Base-by-base conservation (phyloP, 768 basidiomycete species). In the Macrolepiota dolichaula region DNA sequence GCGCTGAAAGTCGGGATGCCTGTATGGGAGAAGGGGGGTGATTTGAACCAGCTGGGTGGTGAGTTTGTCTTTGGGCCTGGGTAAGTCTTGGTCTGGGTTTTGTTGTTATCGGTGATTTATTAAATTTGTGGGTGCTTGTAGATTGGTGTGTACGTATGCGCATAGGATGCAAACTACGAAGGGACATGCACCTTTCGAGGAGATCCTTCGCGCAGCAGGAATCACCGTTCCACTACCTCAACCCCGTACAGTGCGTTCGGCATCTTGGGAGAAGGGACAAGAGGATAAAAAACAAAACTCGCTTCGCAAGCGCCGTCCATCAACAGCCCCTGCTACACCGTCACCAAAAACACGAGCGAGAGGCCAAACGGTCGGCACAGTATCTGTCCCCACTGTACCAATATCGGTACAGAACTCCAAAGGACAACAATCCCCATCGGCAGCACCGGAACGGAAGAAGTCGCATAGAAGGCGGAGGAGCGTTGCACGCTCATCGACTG, bases 81-180 rank as follows among this genome's bases (percentile, higher is more conserved):
- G 79, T 81, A 52, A 61, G 78, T 68, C 3, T 19, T 27, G 40
- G 10, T 54, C 37, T 37, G 15, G 24, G 44, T 47, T 47, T 40
- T 56, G 13, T 38, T 11, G 22, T 10, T 15, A 35, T 15, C 27
- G 51, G 29, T 25, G 9, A n/a, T 42, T 51, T 24, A 29, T 51
- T 35, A 59, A 40, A 40, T 19, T 40, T 44, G 11, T n/a, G n/a
- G n/a, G n/a, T n/a, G n/a, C n/a, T 40, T 40, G 59, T 63, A 89
- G 91, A 7, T 70, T 90, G 64, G 80, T 77, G 10, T 91, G 88
- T 65, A 74, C 81, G 6, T 96, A 83, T 69, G 89, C 91, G 0
- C 93, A 95, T 74, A 86, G 94, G 5, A 97, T 97, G 94, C 86
- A 82, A 50, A 85, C 76, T 13, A 79, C 91, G 1, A 82, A 86